Evolutionary conservation across 768 basidiomycete genomes (phyloP), one percentile per base, ranked within the genome.

Genomic region (Vishniacozyma victoriae): DNA sequence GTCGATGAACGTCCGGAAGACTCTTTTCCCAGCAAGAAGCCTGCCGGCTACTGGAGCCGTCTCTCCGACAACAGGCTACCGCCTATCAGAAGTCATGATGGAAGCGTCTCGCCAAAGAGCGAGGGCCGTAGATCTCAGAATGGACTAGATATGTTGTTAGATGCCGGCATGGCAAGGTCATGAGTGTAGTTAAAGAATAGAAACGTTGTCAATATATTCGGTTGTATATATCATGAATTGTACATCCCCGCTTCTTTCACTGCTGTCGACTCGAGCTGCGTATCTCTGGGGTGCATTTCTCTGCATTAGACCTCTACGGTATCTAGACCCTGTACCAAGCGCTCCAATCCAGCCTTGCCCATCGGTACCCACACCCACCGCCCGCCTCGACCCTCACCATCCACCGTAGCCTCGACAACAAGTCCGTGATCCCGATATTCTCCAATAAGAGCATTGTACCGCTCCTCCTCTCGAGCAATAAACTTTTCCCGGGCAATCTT

Each of bases 401-500:
- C 75, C 68, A 58, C 3, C 2, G 35, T 35, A 4, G 67, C 67
- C 22, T 75, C 73, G 33, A 87, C 75, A n/a, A 96, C 81, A 64
- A 96, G 67, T 2, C 81, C 82, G 57, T 99, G 95, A 70, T 97
- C 95, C 60, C 80, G 79, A 71, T 92, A 97, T 72, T 97, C 95
- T 12, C 83, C 83, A 43, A 97, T 74, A 26, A 93, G 75, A 7
- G 87, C 79, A 35, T 85, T 78, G 62, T 93, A 76, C 29, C 89
- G 81, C 3, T 84, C 85, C 58, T 92, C 90, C 69, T 82, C 90
- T 33, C 86, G 84, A 9, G 92, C 90, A 40, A 96, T 80, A 59
- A 96, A 93, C 39, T 86, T 78, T 40, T 87, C 85, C 44, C 85
- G 75, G 7, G 88, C 87, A 14, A 79, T 72, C 46, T 78, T 39